A percentile compares a stretch with the other conserved stretches of the same genome.
Evolutionary conservation across 257 asterid genomes (phyloP).

Genomic region (Rubia yunnanensis): DNA sequence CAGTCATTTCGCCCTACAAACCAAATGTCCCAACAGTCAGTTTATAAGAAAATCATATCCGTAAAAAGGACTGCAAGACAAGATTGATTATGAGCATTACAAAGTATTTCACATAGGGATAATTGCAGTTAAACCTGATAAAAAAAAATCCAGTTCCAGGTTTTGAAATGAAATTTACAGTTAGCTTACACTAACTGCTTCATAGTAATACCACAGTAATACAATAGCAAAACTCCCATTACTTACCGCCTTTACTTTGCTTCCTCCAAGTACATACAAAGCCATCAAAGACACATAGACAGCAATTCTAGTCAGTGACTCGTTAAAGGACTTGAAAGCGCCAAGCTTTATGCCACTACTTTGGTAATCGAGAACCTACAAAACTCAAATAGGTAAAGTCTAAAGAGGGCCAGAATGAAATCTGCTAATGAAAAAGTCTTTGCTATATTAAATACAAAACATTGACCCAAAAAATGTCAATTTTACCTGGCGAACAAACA

Average conservation of each 20-base stretch:
- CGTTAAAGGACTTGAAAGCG: constrained; percentile 74
- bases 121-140: background rate
- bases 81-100: background rate
- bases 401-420: background rate
- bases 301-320: constrained; percentile 89
- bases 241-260: constrained; percentile 96
- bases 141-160: background rate
- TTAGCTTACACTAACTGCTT: background rate
- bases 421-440: background rate
- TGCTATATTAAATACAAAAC: background rate
- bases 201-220: background rate
- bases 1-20: constrained; percentile 81
- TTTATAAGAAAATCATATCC: background rate
- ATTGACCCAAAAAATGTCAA: background rate
- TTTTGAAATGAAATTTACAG: background rate
- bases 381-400: constrained; percentile 11
- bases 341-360: constrained; percentile 82
- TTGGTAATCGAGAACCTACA: constrained; percentile 73
- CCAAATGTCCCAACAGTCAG: constrained; percentile 7
- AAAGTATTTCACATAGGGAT: background rate
- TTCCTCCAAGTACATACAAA: constrained; percentile 91
- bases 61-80: constrained; percentile 6
- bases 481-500: constrained; percentile 69
- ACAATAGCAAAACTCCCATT: constrained; percentile 22
- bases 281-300: constrained; percentile 85